Conservation (phyloP, 1,284 basidiomycete species). For the Rhodotorula sp. region DNA sequence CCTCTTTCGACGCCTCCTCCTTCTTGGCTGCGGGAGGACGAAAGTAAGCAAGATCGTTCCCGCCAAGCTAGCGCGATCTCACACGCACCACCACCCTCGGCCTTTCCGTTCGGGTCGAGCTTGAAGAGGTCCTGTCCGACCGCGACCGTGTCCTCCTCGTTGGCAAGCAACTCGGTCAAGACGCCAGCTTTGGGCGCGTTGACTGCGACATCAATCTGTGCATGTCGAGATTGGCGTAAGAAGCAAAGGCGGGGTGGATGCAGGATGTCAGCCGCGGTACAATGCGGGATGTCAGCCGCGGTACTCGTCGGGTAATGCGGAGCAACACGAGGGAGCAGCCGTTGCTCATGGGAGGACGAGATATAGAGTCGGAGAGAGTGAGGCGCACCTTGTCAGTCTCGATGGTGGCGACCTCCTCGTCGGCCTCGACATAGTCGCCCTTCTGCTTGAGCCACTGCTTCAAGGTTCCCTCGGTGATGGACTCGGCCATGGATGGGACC, state of each 20-base stretch:
- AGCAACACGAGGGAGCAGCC: neutral
- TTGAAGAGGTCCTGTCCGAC: constrained; percentile 94
- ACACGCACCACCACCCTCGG: constrained; percentile 56
- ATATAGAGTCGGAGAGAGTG: neutral
- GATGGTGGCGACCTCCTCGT: constrained; percentile 96
- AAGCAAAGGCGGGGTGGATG: neutral
- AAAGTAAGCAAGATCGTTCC: neutral
- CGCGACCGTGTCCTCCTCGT: constrained; percentile 89
- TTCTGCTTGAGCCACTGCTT: constrained; percentile 94
- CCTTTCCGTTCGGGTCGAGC: constrained; percentile 70
- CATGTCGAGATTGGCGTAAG: constrained; percentile 16
- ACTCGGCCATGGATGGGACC: constrained; percentile 98
- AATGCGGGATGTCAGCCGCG: neutral
- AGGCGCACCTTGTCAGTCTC: constrained; percentile 91
- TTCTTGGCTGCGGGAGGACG: constrained; percentile 44
- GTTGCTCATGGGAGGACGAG: too few species aligned
- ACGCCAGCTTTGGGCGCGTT: constrained; percentile 88
- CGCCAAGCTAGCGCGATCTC: neutral
- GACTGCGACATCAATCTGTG: constrained; percentile 92
- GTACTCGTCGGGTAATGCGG: neutral
- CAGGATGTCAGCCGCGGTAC: neutral
- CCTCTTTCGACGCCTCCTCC: constrained; percentile 44
- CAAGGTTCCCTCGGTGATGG: constrained; percentile 95
- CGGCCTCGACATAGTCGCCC: constrained; percentile 83
- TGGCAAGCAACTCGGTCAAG: constrained; percentile 80